A percentile compares a stretch with the other conserved stretches of the same genome.
Evolutionary conservation across 192 early-diverging fungal genomes (phyloP).

Genomic region (Backusella tuberculispora): DNA sequence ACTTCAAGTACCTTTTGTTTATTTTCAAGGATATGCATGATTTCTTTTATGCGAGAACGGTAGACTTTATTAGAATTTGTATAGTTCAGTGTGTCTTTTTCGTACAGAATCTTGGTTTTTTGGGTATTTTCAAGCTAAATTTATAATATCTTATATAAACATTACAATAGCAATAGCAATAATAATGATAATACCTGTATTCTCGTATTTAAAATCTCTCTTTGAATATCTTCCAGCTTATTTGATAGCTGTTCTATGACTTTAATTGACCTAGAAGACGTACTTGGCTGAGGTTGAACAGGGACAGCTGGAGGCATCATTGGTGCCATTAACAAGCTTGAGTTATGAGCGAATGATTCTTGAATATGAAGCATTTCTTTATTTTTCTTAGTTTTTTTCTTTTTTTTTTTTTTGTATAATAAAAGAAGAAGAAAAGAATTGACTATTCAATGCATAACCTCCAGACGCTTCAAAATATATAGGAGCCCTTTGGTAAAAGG

Average conservation of each 20-base stretch:
- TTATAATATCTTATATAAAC: neutral
- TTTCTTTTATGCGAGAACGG: slow-evolving; percentile 31
- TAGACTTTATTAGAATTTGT: slow-evolving; percentile 30
- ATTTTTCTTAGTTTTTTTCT: neutral
- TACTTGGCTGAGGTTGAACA: slow-evolving; percentile 25
- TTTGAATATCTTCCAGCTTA: neutral
- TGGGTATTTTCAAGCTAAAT: slow-evolving; percentile 18
- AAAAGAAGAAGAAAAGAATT: slow-evolving; percentile 3
- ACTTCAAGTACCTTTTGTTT: slow-evolving; percentile 36
- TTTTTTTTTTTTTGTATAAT: neutral
- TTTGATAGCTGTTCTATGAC: slow-evolving; percentile 12
- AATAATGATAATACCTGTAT: slow-evolving; percentile 16
- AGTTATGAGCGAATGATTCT: neutral
- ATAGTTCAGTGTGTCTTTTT: slow-evolving; percentile 16
- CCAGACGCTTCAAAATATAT: neutral
- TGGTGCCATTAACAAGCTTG: neutral
- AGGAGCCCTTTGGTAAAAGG: neutral
- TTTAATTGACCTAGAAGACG: slow-evolving; percentile 16
- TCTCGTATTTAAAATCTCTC: slow-evolving; percentile 13
- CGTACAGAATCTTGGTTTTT: slow-evolving; percentile 24
- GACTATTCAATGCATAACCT: neutral
- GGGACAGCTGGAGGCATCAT: neutral
- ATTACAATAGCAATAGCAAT: neutral
- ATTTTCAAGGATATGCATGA: slow-evolving; percentile 39
- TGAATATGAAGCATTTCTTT: slow-evolving; percentile 23